These are phyloP conservation scores for Carex cristatella DNA, from an alignment of 176 grass and related monocot genomes.

Conservation along the genomic window DNA sequence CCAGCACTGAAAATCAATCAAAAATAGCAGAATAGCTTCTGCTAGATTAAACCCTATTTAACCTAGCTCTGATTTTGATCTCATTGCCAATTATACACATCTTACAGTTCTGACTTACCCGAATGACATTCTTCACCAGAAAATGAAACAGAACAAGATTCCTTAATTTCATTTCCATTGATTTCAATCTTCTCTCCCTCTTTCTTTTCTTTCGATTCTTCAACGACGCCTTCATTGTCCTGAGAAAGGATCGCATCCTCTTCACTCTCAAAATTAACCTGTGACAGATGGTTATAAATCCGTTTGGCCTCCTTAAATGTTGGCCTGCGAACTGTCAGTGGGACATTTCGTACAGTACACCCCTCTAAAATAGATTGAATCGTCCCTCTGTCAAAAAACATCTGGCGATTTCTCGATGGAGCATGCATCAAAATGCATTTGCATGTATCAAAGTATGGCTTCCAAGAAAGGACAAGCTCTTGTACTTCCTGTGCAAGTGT, in stretches of 20 bases:
- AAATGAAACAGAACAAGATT: constrained; percentile 38
- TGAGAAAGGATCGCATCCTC: constrained; percentile 30
- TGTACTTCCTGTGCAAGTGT: constrained; percentile 63
- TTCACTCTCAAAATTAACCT: constrained; percentile 48
- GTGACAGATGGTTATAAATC: constrained; percentile 64
- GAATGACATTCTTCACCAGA: constrained; percentile 25
- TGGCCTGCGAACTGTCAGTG: constrained; percentile 72
- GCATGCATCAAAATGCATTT: constrained; percentile 65
- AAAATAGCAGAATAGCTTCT: neutral
- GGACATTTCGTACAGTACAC: constrained; percentile 59
- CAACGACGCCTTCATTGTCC: constrained; percentile 19
- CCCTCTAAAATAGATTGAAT: constrained; percentile 41
- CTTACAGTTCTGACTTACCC: constrained; percentile 19
- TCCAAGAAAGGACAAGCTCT: constrained; percentile 79
- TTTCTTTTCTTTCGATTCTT: constrained; percentile 28
- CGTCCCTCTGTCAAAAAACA: constrained; percentile 71
- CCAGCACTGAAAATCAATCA: neutral
- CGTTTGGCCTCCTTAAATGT: constrained; percentile 91
- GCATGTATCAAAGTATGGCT: constrained; percentile 60
- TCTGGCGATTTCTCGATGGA: constrained; percentile 70
- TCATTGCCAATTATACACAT: neutral
- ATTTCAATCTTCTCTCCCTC: constrained; percentile 24
- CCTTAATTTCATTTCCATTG: constrained; percentile 6
- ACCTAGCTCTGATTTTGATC: neutral
- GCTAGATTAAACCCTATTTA: neutral